Conservation (phyloP, 345 rosid genomes). For the Streptanthus diversifolius region DNA sequence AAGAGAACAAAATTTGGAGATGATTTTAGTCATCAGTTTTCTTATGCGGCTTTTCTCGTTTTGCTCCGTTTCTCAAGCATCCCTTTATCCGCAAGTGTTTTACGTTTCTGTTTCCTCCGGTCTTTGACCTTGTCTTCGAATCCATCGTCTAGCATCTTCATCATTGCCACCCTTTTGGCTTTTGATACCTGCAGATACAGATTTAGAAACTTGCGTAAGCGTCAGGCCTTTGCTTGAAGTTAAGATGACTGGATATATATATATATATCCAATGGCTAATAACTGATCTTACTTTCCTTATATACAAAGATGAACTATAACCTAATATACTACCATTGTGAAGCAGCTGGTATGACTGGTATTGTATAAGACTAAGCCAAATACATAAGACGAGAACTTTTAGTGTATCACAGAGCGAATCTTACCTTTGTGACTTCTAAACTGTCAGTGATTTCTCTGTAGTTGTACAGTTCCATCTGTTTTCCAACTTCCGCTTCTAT, state of each 20-base stretch:
- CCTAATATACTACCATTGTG: neutral
- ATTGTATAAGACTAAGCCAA: neutral
- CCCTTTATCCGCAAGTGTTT: constrained; percentile 61
- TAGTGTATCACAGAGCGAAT: neutral
- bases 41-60: constrained; percentile 20
- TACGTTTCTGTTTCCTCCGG: constrained; percentile 62
- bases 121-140: constrained; percentile 76
- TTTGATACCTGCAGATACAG: constrained; percentile 59
- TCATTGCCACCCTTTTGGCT: constrained; percentile 79
- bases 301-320: neutral
- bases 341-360: constrained; percentile 2
- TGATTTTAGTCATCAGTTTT: constrained; percentile 29
- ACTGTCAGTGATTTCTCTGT: constrained; percentile 74
- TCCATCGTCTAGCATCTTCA: constrained; percentile 90
- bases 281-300: neutral
- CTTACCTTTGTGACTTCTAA: constrained; percentile 66
- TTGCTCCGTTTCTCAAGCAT: constrained; percentile 44
- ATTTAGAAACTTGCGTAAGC: neutral
- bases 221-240: neutral
- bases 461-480: constrained; percentile 58
- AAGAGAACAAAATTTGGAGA: constrained; percentile 23
- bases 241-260: neutral
- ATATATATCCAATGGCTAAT: neutral
- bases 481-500: constrained; percentile 73
- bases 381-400: neutral